These are phyloP conservation scores for Monilinia vaccinii-corymbosi DNA, from an alignment of 2,329 filamentous ascomycete genomes.

Conservation along the genomic window DNA sequence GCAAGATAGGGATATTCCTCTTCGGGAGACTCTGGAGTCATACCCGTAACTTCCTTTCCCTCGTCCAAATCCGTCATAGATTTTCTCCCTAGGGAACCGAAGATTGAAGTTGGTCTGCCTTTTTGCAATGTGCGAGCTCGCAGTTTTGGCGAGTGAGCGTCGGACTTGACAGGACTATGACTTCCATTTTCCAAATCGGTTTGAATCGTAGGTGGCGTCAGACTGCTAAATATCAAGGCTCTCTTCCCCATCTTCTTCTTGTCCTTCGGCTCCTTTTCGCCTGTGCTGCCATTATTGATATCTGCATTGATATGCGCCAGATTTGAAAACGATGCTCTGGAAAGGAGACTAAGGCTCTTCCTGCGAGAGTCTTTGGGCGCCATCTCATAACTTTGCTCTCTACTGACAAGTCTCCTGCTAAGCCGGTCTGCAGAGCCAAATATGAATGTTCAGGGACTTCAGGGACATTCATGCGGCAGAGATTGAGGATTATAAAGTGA, in stretches of 20 bases:
- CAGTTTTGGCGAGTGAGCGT: slow-evolving; percentile 20
- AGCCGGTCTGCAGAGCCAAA: slow-evolving; percentile 8
- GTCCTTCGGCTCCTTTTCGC: slow-evolving; percentile 20
- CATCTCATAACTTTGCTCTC: slow-evolving; percentile 19
- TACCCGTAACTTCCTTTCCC: slow-evolving; percentile 17
- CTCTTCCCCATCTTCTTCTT: slow-evolving; percentile 26
- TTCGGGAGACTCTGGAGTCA: slow-evolving; percentile 21
- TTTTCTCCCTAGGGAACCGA: slow-evolving; percentile 29
- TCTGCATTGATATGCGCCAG: slow-evolving; percentile 26
- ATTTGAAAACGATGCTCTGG: slow-evolving; percentile 17
- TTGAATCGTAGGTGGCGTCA: slow-evolving; percentile 11
- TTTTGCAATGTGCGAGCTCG: slow-evolving; percentile 27
- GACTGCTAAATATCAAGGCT: slow-evolving; percentile 22
- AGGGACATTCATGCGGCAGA: slow-evolving; percentile 9
- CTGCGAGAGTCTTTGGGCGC: slow-evolving; percentile 22
- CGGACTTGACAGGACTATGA: slow-evolving; percentile 18
- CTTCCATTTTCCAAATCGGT: slow-evolving; percentile 16
- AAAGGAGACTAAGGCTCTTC: slow-evolving; percentile 27
- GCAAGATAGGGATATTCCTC: slow-evolving; percentile 14
- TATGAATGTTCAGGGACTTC: not conserved
- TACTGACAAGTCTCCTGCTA: slow-evolving; percentile 1
- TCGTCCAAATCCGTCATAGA: slow-evolving; percentile 24
- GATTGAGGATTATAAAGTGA: slow-evolving; percentile 1
- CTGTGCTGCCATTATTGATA: slow-evolving; percentile 10
- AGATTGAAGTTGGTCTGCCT: slow-evolving; percentile 26